These are phyloP conservation scores for Bisporella sp. DNA, from an alignment of 2,329 filamentous ascomycete species.

Conservation along the genomic window DNA sequence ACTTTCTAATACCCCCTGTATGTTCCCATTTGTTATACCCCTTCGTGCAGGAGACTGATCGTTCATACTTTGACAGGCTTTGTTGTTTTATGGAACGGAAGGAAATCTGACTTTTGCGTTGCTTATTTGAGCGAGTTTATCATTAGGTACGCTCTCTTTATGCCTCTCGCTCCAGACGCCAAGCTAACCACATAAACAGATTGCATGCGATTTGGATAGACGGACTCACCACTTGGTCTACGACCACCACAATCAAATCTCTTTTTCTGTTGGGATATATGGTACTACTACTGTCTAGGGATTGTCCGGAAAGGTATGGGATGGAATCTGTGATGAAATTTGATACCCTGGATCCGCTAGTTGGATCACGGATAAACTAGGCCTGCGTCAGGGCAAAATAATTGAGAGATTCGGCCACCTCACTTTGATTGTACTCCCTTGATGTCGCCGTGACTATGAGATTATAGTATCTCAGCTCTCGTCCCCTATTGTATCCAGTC, in stretches of 20 bases:
- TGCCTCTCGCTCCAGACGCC: not conserved
- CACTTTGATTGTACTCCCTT: conserved; percentile 22
- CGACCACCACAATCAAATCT: conserved; percentile 19
- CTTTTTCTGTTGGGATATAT: conserved; percentile 30
- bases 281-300: conserved; percentile 20
- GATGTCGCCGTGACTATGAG: not conserved
- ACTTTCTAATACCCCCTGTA: conserved; percentile 29
- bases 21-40: not conserved
- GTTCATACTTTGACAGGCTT: conserved; percentile 12
- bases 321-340: conserved; percentile 26
- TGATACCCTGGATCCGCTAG: conserved; percentile 19
- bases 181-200: not conserved
- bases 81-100: conserved; percentile 18
- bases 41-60: not conserved
- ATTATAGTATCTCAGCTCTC: too few species aligned
- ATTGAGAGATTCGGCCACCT: conserved; percentile 32
- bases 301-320: conserved; percentile 16
- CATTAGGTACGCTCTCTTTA: not conserved
- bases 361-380: conserved; percentile 22
- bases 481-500: too few species aligned
- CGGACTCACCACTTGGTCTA: conserved; percentile 23
- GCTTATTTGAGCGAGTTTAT: conserved; percentile 11
- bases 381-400: conserved; percentile 16
- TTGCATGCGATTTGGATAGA: conserved; percentile 2
- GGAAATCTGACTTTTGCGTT: conserved; percentile 16